A percentile compares a stretch with the other conserved stretches of the same genome.
Conservation (phyloP, 805 yeast genomes). For the Jamesozyma spencerorum region DNA sequence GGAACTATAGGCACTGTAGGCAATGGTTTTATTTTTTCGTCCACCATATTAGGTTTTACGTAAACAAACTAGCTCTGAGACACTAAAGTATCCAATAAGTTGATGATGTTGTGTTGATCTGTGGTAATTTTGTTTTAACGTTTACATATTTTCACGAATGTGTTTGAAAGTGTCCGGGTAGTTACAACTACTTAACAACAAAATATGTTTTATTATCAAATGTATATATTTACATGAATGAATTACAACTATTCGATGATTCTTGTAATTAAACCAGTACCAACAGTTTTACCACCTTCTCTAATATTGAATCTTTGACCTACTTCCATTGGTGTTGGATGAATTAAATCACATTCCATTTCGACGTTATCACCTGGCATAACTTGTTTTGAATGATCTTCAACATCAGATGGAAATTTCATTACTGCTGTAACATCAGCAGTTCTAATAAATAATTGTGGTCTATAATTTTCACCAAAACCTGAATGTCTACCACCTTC, state of each 20-base stretch:
- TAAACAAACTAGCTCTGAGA: too few relatives aligned
- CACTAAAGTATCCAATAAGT: too few relatives aligned
- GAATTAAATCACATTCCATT: constrained; percentile 83
- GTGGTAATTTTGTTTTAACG: too few relatives aligned
- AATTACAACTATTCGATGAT: constrained; percentile 44
- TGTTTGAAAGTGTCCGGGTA: too few relatives aligned
- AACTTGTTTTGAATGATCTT: constrained; percentile 81
- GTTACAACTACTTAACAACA: too few relatives aligned
- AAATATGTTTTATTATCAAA: too few relatives aligned
- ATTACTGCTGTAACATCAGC: constrained; percentile 88
- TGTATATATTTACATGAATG: background rate
- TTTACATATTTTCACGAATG: too few relatives aligned
- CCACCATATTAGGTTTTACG: too few relatives aligned
- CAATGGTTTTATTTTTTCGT: constrained; percentile 8
- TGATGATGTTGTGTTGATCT: too few relatives aligned
- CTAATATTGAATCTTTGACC: constrained; percentile 98
- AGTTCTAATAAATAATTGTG: constrained; percentile 94
- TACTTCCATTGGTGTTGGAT: constrained; percentile 88
- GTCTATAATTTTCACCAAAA: constrained; percentile 94
- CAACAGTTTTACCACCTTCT: constrained; percentile 99
- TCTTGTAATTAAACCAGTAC: constrained; percentile 96
- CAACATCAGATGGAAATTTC: constrained; percentile 77
- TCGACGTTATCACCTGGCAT: constrained; percentile 98
- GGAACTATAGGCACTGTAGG: constrained; percentile 8
- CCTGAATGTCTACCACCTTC: constrained; percentile 99